phyloP scores from a whole-genome alignment of 2,329 filamentous ascomycete species.

The Pseudogymnoascus sp. region DNA sequence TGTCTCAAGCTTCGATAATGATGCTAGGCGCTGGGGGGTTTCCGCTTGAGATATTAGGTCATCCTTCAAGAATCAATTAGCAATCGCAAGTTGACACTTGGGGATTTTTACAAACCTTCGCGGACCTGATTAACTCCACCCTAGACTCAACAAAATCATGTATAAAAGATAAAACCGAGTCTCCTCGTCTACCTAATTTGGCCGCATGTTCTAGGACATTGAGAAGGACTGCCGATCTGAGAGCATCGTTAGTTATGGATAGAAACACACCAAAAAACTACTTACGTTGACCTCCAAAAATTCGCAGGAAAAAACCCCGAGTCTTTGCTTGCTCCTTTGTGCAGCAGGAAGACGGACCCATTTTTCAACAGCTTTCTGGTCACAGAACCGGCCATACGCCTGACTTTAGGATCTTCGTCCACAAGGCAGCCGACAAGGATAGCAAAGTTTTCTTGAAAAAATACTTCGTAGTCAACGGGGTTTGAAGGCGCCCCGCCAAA shows the following conservation, averaged over 20 bases:
- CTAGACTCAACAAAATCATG: constrained; percentile 49
- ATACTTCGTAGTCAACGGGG: constrained; percentile 29
- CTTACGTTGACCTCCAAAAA: constrained; percentile 31
- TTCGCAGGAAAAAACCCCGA: constrained; percentile 21
- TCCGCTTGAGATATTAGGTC: constrained; percentile 45
- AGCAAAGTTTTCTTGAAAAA: constrained; percentile 23
- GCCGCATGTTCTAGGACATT: constrained; percentile 23
- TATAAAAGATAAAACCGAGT: constrained; percentile 31
- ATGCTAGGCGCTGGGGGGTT: constrained; percentile 43
- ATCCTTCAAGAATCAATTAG: constrained; percentile 34
- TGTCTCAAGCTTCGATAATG: constrained; percentile 50
- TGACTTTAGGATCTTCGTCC: constrained; percentile 26
- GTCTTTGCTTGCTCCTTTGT: constrained; percentile 16
- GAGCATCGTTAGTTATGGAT: not conserved
- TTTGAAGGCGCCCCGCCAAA: constrained; percentile 35
- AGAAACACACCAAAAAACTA: constrained; percentile 7
- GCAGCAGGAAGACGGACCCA: constrained; percentile 20
- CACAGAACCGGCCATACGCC: constrained; percentile 22
- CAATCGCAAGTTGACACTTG: not conserved
- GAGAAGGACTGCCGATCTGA: constrained; percentile 24
- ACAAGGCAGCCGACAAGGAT: constrained; percentile 25
- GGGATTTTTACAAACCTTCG: constrained; percentile 20
- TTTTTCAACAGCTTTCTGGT: constrained; percentile 23
- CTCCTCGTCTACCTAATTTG: constrained; percentile 18
- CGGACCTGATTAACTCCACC: constrained; percentile 38